Base-by-base conservation (phyloP, 2,329 filamentous ascomycete species). In the Ampelomyces quisqualis region DNA sequence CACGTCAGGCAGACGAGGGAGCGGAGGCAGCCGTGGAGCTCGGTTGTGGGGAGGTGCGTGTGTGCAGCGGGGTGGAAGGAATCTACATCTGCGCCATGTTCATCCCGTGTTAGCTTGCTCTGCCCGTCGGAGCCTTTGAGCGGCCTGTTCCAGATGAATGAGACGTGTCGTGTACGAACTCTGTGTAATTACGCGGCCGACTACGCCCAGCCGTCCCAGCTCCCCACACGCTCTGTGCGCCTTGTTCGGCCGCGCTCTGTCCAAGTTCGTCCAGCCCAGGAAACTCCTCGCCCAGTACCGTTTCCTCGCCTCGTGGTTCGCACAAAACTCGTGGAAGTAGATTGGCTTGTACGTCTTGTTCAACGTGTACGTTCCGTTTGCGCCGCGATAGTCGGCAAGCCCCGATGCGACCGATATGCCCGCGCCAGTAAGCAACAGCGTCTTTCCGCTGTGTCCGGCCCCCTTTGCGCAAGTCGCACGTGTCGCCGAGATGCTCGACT, bases 241-340 rank as follows among this genome's bases (percentile, higher is more conserved):
- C 3, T 74, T 72, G 62, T 97, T 97, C 9, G 91, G 90, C 43
- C 73, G 74, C n/a, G 89, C 88, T 47, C 81, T 84, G 60, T 86
- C 74, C 52, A 97, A 73, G 30, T 81, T 89, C 3, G 88, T 84
- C 90, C 90, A 97, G 24, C 93, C 93, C 14, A 98, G 73, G 67
- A 95, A 98, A 62, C 88, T 95, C 34, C 93, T 76, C 1, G 93
- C 91, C 93, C 93, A 98, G 67, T 98, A 98, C 47, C 93, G 77
- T 69, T 96, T 93, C 51, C 93, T 77, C 9, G 87, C 83, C 65
- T 90, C 88, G 69, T 97, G 91, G 51, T 75, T 86, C 32, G 77
- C 73, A 29, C 89, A 70, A 62, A 97, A 98, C 66, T 98, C 93
- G 67, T 89, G 83, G 68, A 87, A 90, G 72, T 95, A 98, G 53